phyloP scores from a whole-genome alignment of 176 grass and related monocot genomes.

The Carex kokanica region DNA sequence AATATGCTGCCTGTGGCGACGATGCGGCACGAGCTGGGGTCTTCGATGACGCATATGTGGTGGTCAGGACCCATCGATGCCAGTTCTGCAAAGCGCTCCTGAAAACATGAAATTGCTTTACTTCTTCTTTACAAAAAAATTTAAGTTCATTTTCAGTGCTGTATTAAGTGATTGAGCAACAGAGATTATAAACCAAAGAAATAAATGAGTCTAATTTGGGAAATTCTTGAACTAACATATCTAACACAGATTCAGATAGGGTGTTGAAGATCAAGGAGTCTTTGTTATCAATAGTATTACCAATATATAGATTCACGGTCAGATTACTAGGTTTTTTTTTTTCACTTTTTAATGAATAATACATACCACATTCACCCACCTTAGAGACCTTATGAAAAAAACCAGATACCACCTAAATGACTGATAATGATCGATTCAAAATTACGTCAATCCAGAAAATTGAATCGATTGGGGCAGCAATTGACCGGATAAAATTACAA shows the following conservation, averaged over 20 bases:
- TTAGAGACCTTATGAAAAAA: not conserved
- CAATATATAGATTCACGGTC: not conserved
- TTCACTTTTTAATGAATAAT: not conserved
- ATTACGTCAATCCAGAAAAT: not conserved
- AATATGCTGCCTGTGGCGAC: conserved; percentile 77
- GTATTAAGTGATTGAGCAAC: not conserved
- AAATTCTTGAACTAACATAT: not conserved
- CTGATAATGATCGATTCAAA: not conserved
- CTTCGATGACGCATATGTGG: conserved; percentile 67
- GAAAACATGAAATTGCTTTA: conserved; percentile 19
- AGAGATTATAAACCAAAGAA: not conserved
- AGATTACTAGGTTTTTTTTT: not conserved
- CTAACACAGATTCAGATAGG: not conserved
- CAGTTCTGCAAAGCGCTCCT: conserved; percentile 67
- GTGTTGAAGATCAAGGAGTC: not conserved
- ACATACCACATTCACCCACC: not conserved
- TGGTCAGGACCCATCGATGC: conserved; percentile 60
- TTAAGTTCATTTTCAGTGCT: not conserved
- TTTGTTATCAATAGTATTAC: not conserved
- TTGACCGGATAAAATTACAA: not conserved
- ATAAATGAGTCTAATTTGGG: not conserved
- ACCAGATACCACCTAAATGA: not conserved
- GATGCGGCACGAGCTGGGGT: conserved; percentile 35
- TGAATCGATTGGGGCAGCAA: not conserved
- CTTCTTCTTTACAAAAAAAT: not conserved